Base-by-base conservation (phyloP, 768 basidiomycete species). In the Kwoniella shandongensis region DNA sequence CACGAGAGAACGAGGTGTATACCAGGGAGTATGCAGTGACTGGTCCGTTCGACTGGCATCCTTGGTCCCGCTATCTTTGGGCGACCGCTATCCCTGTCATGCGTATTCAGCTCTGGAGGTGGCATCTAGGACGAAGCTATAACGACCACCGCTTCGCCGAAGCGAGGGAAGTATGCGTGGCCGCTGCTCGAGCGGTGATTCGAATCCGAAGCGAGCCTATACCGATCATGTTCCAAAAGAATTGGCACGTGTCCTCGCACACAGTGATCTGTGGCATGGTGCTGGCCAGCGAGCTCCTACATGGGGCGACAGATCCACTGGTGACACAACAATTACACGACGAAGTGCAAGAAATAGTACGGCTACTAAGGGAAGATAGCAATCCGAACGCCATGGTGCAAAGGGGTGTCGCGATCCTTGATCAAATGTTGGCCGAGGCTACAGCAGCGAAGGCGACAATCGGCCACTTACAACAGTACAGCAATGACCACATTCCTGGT, bases 31-130 rank as follows among this genome's bases (percentile, higher is more conserved):
- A 51, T 20, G 23, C 26, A 18, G 4, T 22, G 11, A 15, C 13
- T n/a, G 46, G 46, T 18, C 26, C 26, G 5, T 61, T 56, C 38
- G 60, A 56, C 36, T 61, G 52, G 38, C 36, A 35, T 11, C 44
- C 54, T 22, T 61, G 60, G 60, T 42, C 60, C 4, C 41, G 60
- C 5, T 61, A 51, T 40, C 41, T 61, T 11, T 61, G 60, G 60
- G 27, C 47, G 1, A 56, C 60, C 15, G 35, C 54, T 5, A 38
- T 61, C 18, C 60, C 60, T 29, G 36, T 42, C 6, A 40, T 30
- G 23, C 47, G 60, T 11, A 61, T 61, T n/a, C 39, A 55, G 44
- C 48, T 61, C 3, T 61, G 52, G 41, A 47, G 60, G 4, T 61
- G 54, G 54, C 45, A 32, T 32, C 35, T 61, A 12, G 48, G 49